Conservation (phyloP, 192 early-diverging fungal species). For the Coemansia sp. region DNA sequence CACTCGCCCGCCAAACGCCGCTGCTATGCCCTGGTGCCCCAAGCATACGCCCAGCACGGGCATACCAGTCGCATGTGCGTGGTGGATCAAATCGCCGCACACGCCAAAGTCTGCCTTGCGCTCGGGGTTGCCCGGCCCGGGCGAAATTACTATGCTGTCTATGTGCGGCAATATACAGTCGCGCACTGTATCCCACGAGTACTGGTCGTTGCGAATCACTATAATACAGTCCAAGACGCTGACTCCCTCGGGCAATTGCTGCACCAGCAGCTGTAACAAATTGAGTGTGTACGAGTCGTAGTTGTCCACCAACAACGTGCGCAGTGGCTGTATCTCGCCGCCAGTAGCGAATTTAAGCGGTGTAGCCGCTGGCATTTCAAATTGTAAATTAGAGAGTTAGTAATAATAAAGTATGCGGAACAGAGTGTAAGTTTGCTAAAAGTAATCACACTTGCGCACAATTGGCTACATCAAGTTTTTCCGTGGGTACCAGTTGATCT, state of each 20-base stretch:
- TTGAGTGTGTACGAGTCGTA: slow-evolving; percentile 99
- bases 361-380: not conserved
- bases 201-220: slow-evolving; percentile 92
- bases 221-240: slow-evolving; percentile 52
- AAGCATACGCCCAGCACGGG: slow-evolving; percentile 93
- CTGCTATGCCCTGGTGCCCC: slow-evolving; percentile 88
- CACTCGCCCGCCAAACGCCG: slow-evolving; percentile 66
- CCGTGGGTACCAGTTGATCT: not conserved
- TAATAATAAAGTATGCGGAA: not conserved
- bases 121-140: slow-evolving; percentile 88
- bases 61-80: slow-evolving; percentile 37
- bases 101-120: slow-evolving; percentile 55
- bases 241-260: slow-evolving; percentile 6
- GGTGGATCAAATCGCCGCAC: slow-evolving; percentile 21
- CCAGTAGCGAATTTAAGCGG: not conserved
- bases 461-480: not conserved
- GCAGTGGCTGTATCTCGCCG: slow-evolving; percentile 14
- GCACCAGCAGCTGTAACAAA: slow-evolving; percentile 70
- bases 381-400: not conserved
- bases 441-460: not conserved
- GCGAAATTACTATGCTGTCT: slow-evolving; percentile 89
- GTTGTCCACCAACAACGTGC: slow-evolving; percentile 88
- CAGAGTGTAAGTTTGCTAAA: not conserved
- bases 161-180: slow-evolving; percentile 73
- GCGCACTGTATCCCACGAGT: slow-evolving; percentile 65